Evolutionary conservation across 2,329 filamentous ascomycete species (phyloP).

Genomic region (Fusarium pseudocircinatum): DNA sequence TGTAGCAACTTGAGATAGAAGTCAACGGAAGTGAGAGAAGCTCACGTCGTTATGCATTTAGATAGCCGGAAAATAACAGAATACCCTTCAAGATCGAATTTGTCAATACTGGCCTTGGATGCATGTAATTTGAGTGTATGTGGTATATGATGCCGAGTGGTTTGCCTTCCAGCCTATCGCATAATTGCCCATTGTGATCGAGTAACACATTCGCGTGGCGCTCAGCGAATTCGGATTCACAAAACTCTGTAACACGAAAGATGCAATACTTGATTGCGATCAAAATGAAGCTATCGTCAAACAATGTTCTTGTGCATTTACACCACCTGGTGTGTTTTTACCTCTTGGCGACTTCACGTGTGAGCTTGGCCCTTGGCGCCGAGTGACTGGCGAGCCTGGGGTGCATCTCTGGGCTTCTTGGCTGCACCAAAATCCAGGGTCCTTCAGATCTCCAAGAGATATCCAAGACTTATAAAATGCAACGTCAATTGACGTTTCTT

Average conservation of each 20-base stretch:
- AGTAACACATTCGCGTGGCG: not conserved
- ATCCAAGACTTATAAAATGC: constrained; percentile 28
- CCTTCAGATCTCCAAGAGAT: constrained; percentile 42
- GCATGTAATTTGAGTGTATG: not conserved
- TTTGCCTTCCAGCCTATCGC: not conserved
- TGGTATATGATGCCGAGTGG: too few relatives aligned
- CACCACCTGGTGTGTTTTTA: constrained; percentile 40
- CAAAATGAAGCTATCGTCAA: constrained; percentile 23
- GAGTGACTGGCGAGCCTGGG: constrained; percentile 21
- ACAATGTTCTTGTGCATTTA: constrained; percentile 12
- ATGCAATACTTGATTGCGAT: not conserved
- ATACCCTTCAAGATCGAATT: not conserved
- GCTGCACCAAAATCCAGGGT: constrained; percentile 29
- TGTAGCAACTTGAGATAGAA: constrained; percentile 18
- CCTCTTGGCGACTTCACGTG: constrained; percentile 35
- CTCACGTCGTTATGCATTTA: not conserved
- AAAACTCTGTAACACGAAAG: not conserved
- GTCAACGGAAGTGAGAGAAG: constrained; percentile 1
- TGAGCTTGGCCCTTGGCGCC: constrained; percentile 42
- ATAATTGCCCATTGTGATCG: not conserved
- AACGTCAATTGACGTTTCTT: constrained; percentile 6
- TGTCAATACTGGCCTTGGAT: not conserved
- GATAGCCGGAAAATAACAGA: not conserved
- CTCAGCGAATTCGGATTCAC: not conserved
- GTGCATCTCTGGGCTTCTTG: constrained; percentile 42